Evolutionary conservation across 345 rosid species (phyloP).

Genomic region (Populus tremula): DNA sequence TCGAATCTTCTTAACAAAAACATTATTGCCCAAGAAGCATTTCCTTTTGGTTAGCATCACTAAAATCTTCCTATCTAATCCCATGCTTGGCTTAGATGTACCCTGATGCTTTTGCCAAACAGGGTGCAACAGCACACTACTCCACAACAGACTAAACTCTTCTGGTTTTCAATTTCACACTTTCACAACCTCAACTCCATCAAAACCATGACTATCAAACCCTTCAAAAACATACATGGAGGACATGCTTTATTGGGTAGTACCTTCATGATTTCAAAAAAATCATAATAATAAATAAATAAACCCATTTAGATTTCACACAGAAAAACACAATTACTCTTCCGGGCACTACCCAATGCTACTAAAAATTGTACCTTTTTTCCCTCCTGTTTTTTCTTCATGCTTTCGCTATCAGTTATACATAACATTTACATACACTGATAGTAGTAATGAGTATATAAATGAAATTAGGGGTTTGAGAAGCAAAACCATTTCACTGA

Average conservation of each 20-base stretch:
- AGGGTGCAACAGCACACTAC: neutral
- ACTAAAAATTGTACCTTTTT: neutral
- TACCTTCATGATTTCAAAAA: neutral
- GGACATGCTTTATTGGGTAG: neutral
- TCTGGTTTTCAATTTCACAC: neutral
- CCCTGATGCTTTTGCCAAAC: neutral
- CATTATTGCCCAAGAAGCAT: neutral
- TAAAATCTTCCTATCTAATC: neutral
- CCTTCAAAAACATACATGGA: neutral
- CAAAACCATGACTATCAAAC: neutral
- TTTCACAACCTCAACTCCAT: neutral
- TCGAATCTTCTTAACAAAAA: neutral
- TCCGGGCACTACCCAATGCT: neutral
- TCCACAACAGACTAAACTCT: neutral
- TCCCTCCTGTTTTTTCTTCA: neutral
- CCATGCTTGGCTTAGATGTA: neutral
- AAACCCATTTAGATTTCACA: neutral
- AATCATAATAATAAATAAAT: too few species aligned
- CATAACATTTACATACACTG: neutral
- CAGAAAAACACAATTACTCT: neutral
- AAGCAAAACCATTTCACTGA: slow-evolving; percentile 23
- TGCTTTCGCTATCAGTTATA: neutral
- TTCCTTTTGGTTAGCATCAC: neutral
- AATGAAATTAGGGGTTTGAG: slow-evolving; percentile 2
- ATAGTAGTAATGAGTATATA: neutral